These are phyloP conservation scores for Sanghuangporus sanghuang DNA, from an alignment of 1,284 basidiomycete species.

Conservation along the genomic window DNA sequence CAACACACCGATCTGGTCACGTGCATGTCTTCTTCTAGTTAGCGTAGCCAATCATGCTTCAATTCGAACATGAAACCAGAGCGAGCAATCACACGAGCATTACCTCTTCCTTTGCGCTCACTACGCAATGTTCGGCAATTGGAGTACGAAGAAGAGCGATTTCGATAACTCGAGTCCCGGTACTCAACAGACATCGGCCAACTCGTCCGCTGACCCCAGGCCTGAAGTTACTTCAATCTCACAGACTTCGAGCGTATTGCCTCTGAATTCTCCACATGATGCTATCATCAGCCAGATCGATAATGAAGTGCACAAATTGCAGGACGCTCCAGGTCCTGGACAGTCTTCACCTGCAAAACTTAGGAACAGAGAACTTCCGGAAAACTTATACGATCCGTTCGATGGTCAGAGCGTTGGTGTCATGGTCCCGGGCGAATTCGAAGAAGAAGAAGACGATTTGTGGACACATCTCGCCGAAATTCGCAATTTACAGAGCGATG, in stretches of 20 bases:
- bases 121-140: conserved; percentile 5
- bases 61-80: neutral
- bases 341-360: conserved; percentile 16
- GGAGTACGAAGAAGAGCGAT: neutral
- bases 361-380: conserved; percentile 20
- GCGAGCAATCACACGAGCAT: neutral
- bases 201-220: neutral
- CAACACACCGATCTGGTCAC: neutral
- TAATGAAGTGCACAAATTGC: conserved; percentile 22
- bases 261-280: conserved; percentile 45
- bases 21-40: neutral
- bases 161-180: neutral
- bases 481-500: conserved; percentile 61
- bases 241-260: neutral
- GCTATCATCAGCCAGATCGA: conserved; percentile 47
- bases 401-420: conserved; percentile 40
- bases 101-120: neutral
- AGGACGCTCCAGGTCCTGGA: conserved; percentile 11
- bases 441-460: conserved; percentile 42
- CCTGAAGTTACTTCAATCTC: neutral
- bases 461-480: conserved; percentile 65
- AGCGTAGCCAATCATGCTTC: neutral
- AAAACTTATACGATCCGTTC: conserved; percentile 45
- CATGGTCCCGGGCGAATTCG: conserved; percentile 28
- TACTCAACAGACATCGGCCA: neutral